Base-by-base conservation (phyloP, 768 basidiomycete genomes). In the Suillus placidus region DNA sequence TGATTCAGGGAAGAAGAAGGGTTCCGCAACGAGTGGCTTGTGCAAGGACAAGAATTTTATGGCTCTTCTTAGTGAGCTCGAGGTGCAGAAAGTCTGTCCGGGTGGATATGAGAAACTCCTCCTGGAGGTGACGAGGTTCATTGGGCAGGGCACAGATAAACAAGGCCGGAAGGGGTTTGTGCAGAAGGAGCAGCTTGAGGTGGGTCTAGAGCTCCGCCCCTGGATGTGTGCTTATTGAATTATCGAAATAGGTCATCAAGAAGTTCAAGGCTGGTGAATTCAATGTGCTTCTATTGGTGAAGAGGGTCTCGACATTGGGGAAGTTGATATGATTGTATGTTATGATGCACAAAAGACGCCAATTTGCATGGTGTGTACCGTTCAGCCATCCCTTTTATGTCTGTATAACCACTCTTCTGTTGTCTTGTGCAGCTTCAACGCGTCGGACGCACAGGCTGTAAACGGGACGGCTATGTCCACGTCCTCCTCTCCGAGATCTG, bases 251-350 rank as follows among this genome's bases (percentile, higher is more conserved):
- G 95, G 84, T 93, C 38, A 93, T 99, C 72, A 81, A 88, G 65
- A 86, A 87, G 68, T 99, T 99, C 82, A 95, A 95, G 74, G 80
- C 79, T 5, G 95, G 94, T 13, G 88, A 88, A 65, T 94, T 87
- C 76, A 99, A 99, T 70, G 89, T 97, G 43, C 81, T 6, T 97
- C 92, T 4, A 94, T 99, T 63, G 97, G 97, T 26, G 97, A 99
- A 78, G 97, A 99, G 77, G 97, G 97, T 64, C 83, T 99, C 20
- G 97, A 99, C 76, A 99, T 99, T 63, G 97, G 97, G 38, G 96
- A 97, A 75, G 90, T 99, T 18, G 97, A 99, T 74, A 82, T 95
- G 73, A 97, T 98, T 64, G 81, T 98, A 57, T 98, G 96, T 72
- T 99, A 99, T 75, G 97, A 99, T 70, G 90, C 95, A 32, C 94